These are phyloP conservation scores for Kalmusia sp. DNA, from an alignment of 2,329 filamentous ascomycete species.

Conservation along the genomic window DNA sequence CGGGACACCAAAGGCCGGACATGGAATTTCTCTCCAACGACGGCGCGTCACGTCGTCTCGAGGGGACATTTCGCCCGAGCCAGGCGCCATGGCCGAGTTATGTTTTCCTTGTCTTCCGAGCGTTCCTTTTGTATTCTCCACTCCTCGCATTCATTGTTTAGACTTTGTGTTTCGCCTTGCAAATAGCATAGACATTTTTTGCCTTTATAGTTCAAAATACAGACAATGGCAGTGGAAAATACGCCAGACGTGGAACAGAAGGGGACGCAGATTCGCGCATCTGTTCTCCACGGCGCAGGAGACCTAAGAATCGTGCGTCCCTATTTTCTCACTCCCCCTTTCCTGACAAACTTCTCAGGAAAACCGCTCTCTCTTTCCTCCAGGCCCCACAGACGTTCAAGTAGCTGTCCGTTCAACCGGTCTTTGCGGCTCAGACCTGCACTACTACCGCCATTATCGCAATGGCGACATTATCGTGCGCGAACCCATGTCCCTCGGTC, in stretches of 20 bases:
- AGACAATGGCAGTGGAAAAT: conserved; percentile 29
- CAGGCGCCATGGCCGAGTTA: neutral
- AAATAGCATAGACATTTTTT: neutral
- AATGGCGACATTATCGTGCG: conserved; percentile 86
- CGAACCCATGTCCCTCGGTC: conserved; percentile 81
- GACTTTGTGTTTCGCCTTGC: neutral
- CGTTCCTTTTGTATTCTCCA: neutral
- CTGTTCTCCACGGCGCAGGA: conserved; percentile 67
- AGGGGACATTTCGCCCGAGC: conserved; percentile 31
- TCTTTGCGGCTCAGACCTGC: conserved; percentile 74
- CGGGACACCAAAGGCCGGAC: conserved; percentile 39
- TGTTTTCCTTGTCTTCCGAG: conserved; percentile 1
- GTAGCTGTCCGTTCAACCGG: conserved; percentile 70
- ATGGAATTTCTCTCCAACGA: conserved; percentile 35
- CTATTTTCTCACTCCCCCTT: neutral
- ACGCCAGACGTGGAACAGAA: conserved; percentile 28
- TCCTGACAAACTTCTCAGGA: conserved; percentile 53
- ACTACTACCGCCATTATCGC: conserved; percentile 88
- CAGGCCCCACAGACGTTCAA: conserved; percentile 64
- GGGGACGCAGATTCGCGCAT: conserved; percentile 53
- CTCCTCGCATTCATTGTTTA: neutral
- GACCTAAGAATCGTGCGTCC: conserved; percentile 63
- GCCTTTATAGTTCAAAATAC: neutral
- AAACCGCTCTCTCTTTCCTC: conserved; percentile 56
- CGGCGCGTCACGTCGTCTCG: conserved; percentile 18